Conservation (phyloP, 345 rosid species). For the Aquilaria sinensis region DNA sequence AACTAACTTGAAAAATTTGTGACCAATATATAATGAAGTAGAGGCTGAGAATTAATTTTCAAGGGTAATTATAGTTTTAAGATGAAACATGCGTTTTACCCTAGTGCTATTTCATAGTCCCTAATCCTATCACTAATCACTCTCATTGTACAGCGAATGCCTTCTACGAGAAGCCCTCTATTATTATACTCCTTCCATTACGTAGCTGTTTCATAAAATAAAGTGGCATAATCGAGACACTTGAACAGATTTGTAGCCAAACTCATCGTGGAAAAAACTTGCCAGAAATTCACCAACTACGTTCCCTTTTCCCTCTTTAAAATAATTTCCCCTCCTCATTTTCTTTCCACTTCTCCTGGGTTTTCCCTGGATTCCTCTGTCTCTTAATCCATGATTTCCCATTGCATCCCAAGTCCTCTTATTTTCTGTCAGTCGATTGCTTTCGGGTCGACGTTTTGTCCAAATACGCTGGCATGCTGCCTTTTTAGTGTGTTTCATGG, state of each 20-base stretch:
- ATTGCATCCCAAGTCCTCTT: neutral
- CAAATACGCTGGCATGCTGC: too few species aligned
- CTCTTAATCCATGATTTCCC: slow-evolving; percentile 10
- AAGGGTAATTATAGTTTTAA: too few species aligned
- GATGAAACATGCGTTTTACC: too few species aligned
- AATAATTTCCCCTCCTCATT: neutral
- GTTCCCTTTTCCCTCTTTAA: slow-evolving; percentile 3
- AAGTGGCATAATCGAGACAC: slow-evolving; percentile 19
- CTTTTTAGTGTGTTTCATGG: neutral
- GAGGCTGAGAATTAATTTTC: too few species aligned
- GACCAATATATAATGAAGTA: too few species aligned
- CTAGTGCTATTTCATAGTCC: too few species aligned
- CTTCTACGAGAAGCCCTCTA: neutral
- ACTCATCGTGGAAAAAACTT: slow-evolving; percentile 13
- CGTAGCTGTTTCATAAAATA: slow-evolving; percentile 1
- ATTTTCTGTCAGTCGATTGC: neutral
- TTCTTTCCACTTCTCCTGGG: slow-evolving; percentile 16
- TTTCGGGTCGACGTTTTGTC: too few species aligned
- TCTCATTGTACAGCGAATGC: slow-evolving; percentile 12
- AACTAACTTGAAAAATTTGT: too few species aligned
- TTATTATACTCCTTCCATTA: slow-evolving; percentile 1
- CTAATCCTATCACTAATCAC: neutral
- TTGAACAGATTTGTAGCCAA: slow-evolving; percentile 14
- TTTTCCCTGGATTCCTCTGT: slow-evolving; percentile 9
- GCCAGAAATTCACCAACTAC: slow-evolving; percentile 20